These are phyloP conservation scores for Syzygium aromaticum DNA, from an alignment of 345 rosid genomes.

Conservation along the genomic window DNA sequence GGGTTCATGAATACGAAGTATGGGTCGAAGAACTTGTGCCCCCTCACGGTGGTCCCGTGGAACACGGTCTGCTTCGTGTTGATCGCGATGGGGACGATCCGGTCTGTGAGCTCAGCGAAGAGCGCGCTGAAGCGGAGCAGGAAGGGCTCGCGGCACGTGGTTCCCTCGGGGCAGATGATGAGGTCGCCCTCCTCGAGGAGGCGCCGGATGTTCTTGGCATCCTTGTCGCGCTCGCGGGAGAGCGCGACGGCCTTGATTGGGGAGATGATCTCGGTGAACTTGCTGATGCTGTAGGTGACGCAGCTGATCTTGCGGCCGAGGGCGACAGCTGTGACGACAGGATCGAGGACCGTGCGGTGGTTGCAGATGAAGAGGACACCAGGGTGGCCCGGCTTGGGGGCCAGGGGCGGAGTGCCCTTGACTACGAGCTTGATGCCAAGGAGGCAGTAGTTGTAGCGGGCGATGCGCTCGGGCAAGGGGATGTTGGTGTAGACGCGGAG, in stretches of 20 bases:
- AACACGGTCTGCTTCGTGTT: conserved; percentile 72
- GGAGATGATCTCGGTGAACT: conserved; percentile 72
- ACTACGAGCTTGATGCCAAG: conserved; percentile 47
- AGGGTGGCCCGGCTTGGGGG: conserved; percentile 58
- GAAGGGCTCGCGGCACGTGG: conserved; percentile 91
- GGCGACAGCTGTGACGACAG: conserved; percentile 72
- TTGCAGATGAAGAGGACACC: conserved; percentile 90
- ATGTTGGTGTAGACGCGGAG: conserved; percentile 53
- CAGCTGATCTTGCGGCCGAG: conserved; percentile 86
- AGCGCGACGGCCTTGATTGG: conserved; percentile 91
- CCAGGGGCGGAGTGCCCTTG: conserved; percentile 67
- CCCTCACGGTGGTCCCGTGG: conserved; percentile 76
- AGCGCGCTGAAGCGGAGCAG: conserved; percentile 83
- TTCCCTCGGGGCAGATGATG: conserved; percentile 94
- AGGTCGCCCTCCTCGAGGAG: conserved; percentile 83
- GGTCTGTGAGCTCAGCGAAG: conserved; percentile 79
- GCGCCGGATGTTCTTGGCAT: conserved; percentile 63
- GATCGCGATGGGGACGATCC: conserved; percentile 89
- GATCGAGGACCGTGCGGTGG: conserved; percentile 83
- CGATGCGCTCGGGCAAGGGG: conserved; percentile 57
- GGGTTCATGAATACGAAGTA: conserved; percentile 23
- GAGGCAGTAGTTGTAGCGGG: conserved; percentile 46
- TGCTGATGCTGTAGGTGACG: conserved; percentile 93
- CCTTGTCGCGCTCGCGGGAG: conserved; percentile 73
- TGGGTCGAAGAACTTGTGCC: not conserved